phyloP scores from a whole-genome alignment of 371 early-diverging fungal species.

The Blakeslea trispora region DNA sequence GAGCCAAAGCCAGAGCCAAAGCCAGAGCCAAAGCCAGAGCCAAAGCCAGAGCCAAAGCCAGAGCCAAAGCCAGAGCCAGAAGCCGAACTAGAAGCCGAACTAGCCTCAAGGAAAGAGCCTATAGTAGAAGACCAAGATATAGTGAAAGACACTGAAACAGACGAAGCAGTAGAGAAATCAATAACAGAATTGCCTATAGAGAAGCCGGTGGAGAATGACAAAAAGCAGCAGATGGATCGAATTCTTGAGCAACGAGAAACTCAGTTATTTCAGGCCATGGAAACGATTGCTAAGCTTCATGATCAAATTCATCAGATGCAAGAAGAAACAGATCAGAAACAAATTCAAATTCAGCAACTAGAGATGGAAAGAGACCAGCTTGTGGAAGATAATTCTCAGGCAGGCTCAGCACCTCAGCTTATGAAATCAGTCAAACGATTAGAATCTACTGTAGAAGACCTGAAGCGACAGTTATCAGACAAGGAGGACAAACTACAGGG shows the following conservation, averaged over 20 bases:
- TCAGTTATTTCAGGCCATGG: constrained; percentile 63
- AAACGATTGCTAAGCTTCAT: constrained; percentile 62
- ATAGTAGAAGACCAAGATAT: no score
- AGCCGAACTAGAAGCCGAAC: no score
- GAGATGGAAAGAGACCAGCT: not conserved
- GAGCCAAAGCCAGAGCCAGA: no score
- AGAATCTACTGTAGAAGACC: constrained; percentile 53
- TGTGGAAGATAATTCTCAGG: not conserved
- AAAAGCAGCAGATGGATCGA: constrained; percentile 10
- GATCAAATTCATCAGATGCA: constrained; percentile 60
- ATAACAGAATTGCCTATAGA: no score
- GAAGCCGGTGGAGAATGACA: not conserved
- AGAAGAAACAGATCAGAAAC: constrained; percentile 21
- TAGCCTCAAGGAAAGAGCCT: no score
- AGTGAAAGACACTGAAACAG: no score
- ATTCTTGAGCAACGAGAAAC: constrained; percentile 66
- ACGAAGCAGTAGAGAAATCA: no score
- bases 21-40: no score
- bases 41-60: no score
- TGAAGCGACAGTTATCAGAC: constrained; percentile 50
- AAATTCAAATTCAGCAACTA: constrained; percentile 8
- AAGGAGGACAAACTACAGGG: constrained; percentile 70
- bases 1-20: no score
- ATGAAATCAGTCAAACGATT: constrained; percentile 28
- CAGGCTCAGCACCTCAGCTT: constrained; percentile 11